These are phyloP conservation scores for Fagus sylvatica DNA, from an alignment of 306 rosid genomes.

Conservation along the genomic window DNA sequence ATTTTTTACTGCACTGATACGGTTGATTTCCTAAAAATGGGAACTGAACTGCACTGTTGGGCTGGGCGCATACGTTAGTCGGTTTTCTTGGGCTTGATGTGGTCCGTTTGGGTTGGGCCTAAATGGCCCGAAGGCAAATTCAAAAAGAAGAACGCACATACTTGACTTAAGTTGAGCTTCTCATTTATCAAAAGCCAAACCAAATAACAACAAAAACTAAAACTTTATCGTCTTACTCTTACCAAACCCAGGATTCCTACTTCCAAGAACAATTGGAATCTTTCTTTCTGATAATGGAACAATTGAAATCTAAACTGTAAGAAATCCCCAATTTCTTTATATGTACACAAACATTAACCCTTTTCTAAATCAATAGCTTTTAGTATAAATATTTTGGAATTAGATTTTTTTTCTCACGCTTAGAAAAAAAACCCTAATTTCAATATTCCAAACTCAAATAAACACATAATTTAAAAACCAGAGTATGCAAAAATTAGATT, in stretches of 20 bases:
- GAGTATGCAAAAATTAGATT: not conserved
- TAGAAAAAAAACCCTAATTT: not conserved
- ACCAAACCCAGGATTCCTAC: conserved; percentile 3
- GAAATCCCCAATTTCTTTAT: conserved; percentile 7
- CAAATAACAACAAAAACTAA: too few species aligned
- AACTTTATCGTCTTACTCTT: rapidly evolving
- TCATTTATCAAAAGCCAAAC: too few species aligned
- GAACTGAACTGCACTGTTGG: too few species aligned
- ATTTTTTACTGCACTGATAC: too few species aligned
- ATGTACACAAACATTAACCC: not conserved
- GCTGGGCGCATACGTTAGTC: too few species aligned
- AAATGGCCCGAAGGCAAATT: too few species aligned
- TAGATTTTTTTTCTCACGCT: conserved; percentile 2
- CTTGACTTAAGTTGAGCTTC: too few species aligned
- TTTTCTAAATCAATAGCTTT: not conserved
- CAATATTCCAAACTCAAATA: not conserved
- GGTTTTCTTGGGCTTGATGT: too few species aligned
- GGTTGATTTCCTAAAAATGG: too few species aligned
- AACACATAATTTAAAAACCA: not conserved
- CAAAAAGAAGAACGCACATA: too few species aligned
- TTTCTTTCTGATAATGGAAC: not conserved
- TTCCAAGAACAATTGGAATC: not conserved
- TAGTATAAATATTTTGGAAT: not conserved
- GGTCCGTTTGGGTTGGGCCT: too few species aligned
- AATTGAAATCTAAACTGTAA: not conserved